Base-by-base conservation (phyloP, 345 rosid genomes). In the Raphanus raphanistrum region DNA sequence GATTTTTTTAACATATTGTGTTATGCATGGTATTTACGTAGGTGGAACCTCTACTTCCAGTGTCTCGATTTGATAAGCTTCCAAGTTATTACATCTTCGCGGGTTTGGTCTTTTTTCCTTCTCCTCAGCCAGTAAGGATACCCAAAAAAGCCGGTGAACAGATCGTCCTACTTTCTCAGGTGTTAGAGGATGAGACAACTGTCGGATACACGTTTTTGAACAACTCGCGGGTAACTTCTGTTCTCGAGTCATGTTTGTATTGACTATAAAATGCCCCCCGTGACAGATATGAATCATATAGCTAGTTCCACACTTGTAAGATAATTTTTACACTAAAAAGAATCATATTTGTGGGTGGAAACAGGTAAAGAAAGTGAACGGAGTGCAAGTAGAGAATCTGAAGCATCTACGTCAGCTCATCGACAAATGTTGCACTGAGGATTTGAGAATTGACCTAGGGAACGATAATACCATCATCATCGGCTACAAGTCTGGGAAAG, bases 301-400 rank as follows among this genome's bases (percentile, higher is more conserved):
- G 21, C 21, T 21, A 21, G 28, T 63, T 64, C 15, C 28, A 64
- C 15, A 35, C 50, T 64, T 13, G 26, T 17, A 60, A 33, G 8
- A 10, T 17, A 1, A 3, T 17, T 33, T 33, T 33, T 4, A 8
- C 0, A 32, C 26, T 32, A 32, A 15, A 8, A 63, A 36, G 7
- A 33, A 36, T 66, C 21, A 67, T 67, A 7, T 45, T 1, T 71
- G 75, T 50, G 66, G 66, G 21, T 76, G 73, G 26, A 38, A 57
- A 74, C 87, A 92, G 96, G 96, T 92, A 54, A 87, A 84, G 82
- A 87, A 82, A 83, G 91, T 92, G 43, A 86, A 89, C 16, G 91
- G 92, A 29, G 79, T 83, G 21, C 83, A 84, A 80, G 63, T 87
- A 29, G 82, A 88, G 62, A 90, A 89, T 79, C 62, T 92, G 86